A percentile compares a stretch with the other conserved stretches of the same genome.
Evolutionary conservation across 495 filamentous ascomycete genomes (phyloP).

Genomic region (Xylaria venustula): DNA sequence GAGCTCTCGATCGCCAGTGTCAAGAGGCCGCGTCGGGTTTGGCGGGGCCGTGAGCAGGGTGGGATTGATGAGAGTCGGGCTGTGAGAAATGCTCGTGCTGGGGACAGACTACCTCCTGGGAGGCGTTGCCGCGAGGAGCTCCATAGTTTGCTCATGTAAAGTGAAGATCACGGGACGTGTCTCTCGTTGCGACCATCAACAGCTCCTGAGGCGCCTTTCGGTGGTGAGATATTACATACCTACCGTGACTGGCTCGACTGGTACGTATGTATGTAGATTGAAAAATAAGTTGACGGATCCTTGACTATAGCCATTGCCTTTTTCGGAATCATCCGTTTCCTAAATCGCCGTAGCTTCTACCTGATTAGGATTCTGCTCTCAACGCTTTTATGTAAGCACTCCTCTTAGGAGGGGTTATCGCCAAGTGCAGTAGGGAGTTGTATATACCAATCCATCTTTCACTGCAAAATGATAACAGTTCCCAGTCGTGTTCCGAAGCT

Average conservation of each 20-base stretch:
- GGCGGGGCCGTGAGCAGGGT: background rate
- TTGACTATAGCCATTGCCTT: background rate
- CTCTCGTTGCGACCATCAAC: background rate
- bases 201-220: background rate
- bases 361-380: no score
- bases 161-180: background rate
- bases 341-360: no score
- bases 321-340: background rate
- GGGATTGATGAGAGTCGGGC: background rate
- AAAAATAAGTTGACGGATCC: background rate
- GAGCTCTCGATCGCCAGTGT: slow-evolving; percentile 93
- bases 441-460: no score
- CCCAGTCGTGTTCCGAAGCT: no score
- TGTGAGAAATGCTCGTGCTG: background rate
- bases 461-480: no score
- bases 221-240: no score
- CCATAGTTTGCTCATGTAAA: slow-evolving; percentile 1
- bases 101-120: slow-evolving; percentile 1
- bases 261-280: background rate
- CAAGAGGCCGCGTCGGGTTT: slow-evolving; percentile 38
- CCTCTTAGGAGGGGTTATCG: no score
- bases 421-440: no score
- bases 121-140: slow-evolving; percentile 2
- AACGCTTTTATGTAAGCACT: no score
- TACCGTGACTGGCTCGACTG: background rate